A percentile compares a stretch with the other conserved stretches of the same genome.
Conservation (phyloP, 768 basidiomycete genomes). For the Tulasnella calospora region DNA sequence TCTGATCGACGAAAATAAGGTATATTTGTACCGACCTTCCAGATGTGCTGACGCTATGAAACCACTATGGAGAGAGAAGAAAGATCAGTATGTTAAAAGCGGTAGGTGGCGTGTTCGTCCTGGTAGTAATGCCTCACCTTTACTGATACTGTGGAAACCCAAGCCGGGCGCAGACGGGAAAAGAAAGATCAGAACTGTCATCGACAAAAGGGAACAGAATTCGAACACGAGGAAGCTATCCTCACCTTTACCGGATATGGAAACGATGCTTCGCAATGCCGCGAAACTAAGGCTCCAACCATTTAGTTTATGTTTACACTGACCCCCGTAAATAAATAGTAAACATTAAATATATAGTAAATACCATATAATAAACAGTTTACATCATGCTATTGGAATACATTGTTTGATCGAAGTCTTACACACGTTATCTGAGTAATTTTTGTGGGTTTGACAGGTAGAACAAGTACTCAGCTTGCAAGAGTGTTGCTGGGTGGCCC, state of each 20-base stretch:
- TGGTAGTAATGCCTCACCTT: slow-evolving; percentile 3
- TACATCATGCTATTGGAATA: too few species aligned
- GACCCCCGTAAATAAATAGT: too few species aligned
- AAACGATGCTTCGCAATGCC: slow-evolving; percentile 14
- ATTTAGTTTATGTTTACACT: too few species aligned
- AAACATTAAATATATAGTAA: too few species aligned
- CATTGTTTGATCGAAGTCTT: too few species aligned
- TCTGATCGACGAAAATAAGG: slow-evolving; percentile 5
- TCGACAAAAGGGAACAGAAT: slow-evolving; percentile 20
- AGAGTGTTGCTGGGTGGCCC: too few species aligned
- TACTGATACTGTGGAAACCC: slow-evolving; percentile 4
- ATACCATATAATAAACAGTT: too few species aligned
- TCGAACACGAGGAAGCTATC: slow-evolving; percentile 11
- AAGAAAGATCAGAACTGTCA: slow-evolving; percentile 18
- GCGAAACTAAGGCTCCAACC: too few species aligned
- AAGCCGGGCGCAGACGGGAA: slow-evolving; percentile 14
- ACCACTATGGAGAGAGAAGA: slow-evolving; percentile 12
- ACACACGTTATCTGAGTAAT: too few species aligned
- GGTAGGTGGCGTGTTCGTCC: neutral
- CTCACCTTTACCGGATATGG: slow-evolving; percentile 23
- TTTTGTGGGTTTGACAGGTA: too few species aligned
- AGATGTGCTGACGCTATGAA: slow-evolving; percentile 15
- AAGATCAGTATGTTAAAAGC: slow-evolving; percentile 8
- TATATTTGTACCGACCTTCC: neutral
- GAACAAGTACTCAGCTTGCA: too few species aligned